Evolutionary conservation across 768 basidiomycete species (phyloP).

Genomic region (Lactarius evosmus): DNA sequence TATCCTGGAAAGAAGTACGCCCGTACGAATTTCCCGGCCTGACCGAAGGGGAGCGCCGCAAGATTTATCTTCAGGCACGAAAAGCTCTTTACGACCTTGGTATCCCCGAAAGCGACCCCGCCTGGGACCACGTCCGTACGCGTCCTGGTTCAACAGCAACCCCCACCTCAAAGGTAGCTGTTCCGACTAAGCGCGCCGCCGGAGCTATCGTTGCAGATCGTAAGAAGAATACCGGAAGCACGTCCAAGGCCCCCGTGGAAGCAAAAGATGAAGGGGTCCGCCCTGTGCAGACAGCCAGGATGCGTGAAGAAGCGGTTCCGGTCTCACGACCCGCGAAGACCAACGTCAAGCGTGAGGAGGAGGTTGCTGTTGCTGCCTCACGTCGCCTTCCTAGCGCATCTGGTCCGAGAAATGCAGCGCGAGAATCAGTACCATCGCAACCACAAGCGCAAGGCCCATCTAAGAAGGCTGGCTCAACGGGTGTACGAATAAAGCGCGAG

Average conservation of each 20-base stretch:
- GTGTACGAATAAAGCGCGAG: slow-evolving; percentile 34
- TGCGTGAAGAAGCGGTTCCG: slow-evolving; percentile 10
- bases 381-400: slow-evolving; percentile 29
- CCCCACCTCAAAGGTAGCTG: neutral
- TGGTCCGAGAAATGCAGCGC: slow-evolving; percentile 23
- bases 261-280: slow-evolving; percentile 20
- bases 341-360: slow-evolving; percentile 27
- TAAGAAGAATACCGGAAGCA: slow-evolving; percentile 18
- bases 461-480: slow-evolving; percentile 33
- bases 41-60: slow-evolving; percentile 44
- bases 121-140: slow-evolving; percentile 53
- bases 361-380: slow-evolving; percentile 24
- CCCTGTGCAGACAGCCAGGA: slow-evolving; percentile 5
- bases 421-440: slow-evolving; percentile 21
- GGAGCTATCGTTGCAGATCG: slow-evolving; percentile 12
- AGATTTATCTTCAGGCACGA: slow-evolving; percentile 53
- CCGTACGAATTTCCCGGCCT: slow-evolving; percentile 60
- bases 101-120: slow-evolving; percentile 57
- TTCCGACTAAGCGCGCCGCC: slow-evolving; percentile 10
- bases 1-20: slow-evolving; percentile 65
- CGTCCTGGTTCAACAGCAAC: slow-evolving; percentile 12
- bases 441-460: slow-evolving; percentile 21
- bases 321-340: slow-evolving; percentile 12
- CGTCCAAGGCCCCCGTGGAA: slow-evolving; percentile 9
- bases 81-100: slow-evolving; percentile 46